Conservation (phyloP, 2,329 filamentous ascomycete genomes). For the Penicillium crustosum region DNA sequence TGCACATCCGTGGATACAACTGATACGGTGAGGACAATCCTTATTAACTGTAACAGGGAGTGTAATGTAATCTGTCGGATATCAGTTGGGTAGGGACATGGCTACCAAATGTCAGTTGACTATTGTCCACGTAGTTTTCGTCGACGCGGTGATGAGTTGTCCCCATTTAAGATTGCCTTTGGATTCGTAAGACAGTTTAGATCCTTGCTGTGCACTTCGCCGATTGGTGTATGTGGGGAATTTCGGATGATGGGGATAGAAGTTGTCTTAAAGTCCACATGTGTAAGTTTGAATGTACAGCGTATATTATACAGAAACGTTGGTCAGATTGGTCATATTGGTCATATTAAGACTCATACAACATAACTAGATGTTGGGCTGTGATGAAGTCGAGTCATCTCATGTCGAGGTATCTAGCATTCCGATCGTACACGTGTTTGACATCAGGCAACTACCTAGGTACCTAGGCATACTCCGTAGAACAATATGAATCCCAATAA, state of each 20-base stretch:
- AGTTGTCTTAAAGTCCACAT: background rate
- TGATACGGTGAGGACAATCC: slow-evolving; percentile 2
- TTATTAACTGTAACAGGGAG: background rate
- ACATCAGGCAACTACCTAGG: background rate
- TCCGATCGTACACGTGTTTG: slow-evolving; percentile 21
- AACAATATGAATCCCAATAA: background rate
- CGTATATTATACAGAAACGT: background rate
- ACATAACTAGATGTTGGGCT: slow-evolving; percentile 1
- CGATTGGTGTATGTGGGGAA: slow-evolving; percentile 23
- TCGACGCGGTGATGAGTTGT: slow-evolving; percentile 1
- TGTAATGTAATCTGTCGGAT: background rate
- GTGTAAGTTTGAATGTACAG: background rate
- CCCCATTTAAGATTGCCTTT: slow-evolving; percentile 4
- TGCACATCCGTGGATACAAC: slow-evolving; percentile 9
- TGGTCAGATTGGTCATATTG: too few species aligned
- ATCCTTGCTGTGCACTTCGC: slow-evolving; percentile 7
- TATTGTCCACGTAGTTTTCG: background rate
- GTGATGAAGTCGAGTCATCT: background rate
- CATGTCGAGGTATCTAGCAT: slow-evolving; percentile 8
- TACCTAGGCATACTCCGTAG: background rate
- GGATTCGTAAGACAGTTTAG: slow-evolving; percentile 15
- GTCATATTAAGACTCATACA: background rate
- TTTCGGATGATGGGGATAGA: slow-evolving; percentile 8
- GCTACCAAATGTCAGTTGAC: background rate
- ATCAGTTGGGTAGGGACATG: background rate